These are phyloP conservation scores for Chaetoceros muelleri DNA, from an alignment of 108 stramenopile genomes.

Conservation along the genomic window DNA sequence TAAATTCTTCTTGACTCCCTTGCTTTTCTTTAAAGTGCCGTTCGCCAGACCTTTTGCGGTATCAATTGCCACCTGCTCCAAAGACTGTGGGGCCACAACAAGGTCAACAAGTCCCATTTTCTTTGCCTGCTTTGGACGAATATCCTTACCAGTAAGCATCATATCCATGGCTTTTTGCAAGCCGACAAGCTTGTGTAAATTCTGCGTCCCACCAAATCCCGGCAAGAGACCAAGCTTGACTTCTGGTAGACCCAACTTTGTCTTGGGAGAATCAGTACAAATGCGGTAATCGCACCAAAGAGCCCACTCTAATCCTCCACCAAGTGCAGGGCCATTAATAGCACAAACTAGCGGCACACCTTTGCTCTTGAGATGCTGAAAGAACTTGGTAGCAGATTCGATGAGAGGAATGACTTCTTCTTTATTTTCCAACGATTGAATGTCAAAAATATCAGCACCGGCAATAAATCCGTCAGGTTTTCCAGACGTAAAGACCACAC, in stretches of 20 bases:
- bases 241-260: constrained; percentile 94
- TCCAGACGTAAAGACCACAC: constrained; percentile 91
- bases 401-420: constrained; percentile 63
- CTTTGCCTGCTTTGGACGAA: constrained; percentile 93
- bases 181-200: constrained; percentile 86
- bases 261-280: constrained; percentile 84
- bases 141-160: constrained; percentile 94
- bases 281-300: constrained; percentile 98
- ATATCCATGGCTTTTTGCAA: constrained; percentile 91
- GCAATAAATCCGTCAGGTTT: constrained; percentile 97
- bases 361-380: constrained; percentile 63
- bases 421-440: constrained; percentile 79
- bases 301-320: constrained; percentile 99
- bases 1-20: constrained; percentile 73
- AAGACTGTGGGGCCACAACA: constrained; percentile 83
- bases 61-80: constrained; percentile 80
- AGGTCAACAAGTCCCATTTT: constrained; percentile 96
- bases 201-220: constrained; percentile 98
- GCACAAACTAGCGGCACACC: constrained; percentile 89
- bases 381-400: constrained; percentile 69
- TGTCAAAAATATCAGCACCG: constrained; percentile 95
- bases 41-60: constrained; percentile 77
- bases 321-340: constrained; percentile 93
- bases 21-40: constrained; percentile 77
- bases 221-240: constrained; percentile 97